phyloP scores from a whole-genome alignment of 768 basidiomycete species.

The Pisolithus albus region DNA sequence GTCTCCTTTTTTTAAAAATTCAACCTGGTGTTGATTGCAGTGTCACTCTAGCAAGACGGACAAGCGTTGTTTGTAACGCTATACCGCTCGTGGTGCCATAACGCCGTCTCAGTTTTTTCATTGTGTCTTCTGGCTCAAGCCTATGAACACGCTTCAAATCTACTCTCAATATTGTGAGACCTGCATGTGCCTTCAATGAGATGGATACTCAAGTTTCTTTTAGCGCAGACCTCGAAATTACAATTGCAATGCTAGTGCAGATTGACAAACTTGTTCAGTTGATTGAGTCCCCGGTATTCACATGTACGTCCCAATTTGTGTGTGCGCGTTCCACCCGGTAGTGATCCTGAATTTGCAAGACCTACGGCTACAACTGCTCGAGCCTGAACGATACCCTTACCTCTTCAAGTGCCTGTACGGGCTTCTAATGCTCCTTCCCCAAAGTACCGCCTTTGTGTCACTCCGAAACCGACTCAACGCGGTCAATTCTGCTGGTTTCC shows the following conservation, averaged over 20 bases:
- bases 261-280: constrained; percentile 97
- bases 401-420: constrained; percentile 98
- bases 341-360: constrained; percentile 34
- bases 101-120: constrained; percentile 94
- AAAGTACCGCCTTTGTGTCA: constrained; percentile 94
- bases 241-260: constrained; percentile 89
- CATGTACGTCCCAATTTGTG: constrained; percentile 51
- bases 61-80: constrained; percentile 91
- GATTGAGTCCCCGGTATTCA: constrained; percentile 97
- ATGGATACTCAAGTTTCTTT: constrained; percentile 1
- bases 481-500: constrained; percentile 90
- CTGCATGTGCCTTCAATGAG: neutral
- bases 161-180: constrained; percentile 88
- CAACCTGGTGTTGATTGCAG: constrained; percentile 1
- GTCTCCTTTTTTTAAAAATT: neutral
- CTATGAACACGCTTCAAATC: constrained; percentile 96
- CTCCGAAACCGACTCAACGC: constrained; percentile 90
- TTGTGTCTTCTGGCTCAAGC: constrained; percentile 95
- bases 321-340: neutral
- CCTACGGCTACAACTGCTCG: constrained; percentile 86
- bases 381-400: constrained; percentile 94
- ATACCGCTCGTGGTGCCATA: constrained; percentile 98
- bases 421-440: constrained; percentile 91
- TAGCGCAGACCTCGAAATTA: constrained; percentile 95
- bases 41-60: constrained; percentile 68